Evolutionary conservation across 2,329 filamentous ascomycete genomes (phyloP).

Genomic region (Fusarium udum): DNA sequence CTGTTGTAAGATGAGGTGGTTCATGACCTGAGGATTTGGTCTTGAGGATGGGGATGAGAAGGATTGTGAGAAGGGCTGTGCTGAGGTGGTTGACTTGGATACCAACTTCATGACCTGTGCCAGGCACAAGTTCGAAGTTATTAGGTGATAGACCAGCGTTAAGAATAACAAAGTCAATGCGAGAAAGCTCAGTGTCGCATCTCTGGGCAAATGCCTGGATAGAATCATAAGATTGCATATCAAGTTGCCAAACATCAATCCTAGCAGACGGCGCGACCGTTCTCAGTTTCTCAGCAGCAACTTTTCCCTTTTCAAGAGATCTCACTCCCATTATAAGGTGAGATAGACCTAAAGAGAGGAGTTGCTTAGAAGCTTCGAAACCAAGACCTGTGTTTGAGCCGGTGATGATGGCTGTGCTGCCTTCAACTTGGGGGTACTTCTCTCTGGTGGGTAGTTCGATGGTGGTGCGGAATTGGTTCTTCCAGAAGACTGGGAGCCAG

Average conservation of each 20-base stretch:
- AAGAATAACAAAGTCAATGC: slow-evolving; percentile 44
- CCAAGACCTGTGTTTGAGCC: slow-evolving; percentile 43
- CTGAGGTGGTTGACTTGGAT: slow-evolving; percentile 49
- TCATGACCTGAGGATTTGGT: background rate
- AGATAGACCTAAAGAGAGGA: slow-evolving; percentile 30
- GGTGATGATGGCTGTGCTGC: slow-evolving; percentile 36
- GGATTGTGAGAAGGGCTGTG: slow-evolving; percentile 42
- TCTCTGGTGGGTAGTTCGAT: slow-evolving; percentile 33
- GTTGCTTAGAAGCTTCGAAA: slow-evolving; percentile 37
- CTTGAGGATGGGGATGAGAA: slow-evolving; percentile 40
- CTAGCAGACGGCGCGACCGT: background rate
- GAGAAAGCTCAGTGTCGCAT: slow-evolving; percentile 21
- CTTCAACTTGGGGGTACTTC: slow-evolving; percentile 18
- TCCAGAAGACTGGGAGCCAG: slow-evolving; percentile 23
- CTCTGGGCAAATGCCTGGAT: slow-evolving; percentile 28
- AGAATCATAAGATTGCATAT: slow-evolving; percentile 42
- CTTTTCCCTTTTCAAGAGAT: slow-evolving; percentile 22
- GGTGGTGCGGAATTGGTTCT: slow-evolving; percentile 37
- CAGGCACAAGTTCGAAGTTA: slow-evolving; percentile 21
- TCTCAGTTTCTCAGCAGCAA: slow-evolving; percentile 18
- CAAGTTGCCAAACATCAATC: slow-evolving; percentile 40
- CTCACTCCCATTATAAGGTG: slow-evolving; percentile 32
- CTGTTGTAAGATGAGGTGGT: slow-evolving; percentile 41
- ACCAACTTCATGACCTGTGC: slow-evolving; percentile 44
- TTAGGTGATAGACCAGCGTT: slow-evolving; percentile 46